Evolutionary conservation across 2,329 filamentous ascomycete species (phyloP).

Genomic region (Tolypocladium pustulatum): DNA sequence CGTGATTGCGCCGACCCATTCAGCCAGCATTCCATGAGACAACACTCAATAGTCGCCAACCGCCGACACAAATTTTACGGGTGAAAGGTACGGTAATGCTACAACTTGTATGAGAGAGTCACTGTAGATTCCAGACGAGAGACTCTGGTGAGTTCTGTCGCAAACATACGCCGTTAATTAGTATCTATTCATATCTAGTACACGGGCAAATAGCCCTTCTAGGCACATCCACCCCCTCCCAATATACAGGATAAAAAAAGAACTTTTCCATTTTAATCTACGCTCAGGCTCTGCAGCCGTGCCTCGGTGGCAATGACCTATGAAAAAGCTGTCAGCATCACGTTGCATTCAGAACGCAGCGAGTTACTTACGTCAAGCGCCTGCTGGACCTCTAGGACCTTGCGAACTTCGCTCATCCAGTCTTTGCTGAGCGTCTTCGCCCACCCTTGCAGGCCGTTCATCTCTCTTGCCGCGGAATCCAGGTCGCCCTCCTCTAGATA

Average conservation of each 20-base stretch:
- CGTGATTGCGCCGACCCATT: background rate
- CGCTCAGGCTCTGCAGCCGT: conserved; percentile 73
- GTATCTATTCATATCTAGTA: conserved; percentile 27
- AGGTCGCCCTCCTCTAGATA: conserved; percentile 87
- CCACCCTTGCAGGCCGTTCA: conserved; percentile 90
- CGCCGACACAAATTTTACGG: background rate
- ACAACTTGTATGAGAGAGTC: background rate
- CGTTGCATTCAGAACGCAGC: background rate
- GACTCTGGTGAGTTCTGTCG: background rate
- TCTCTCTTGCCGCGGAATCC: conserved; percentile 84
- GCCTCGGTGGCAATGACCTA: conserved; percentile 87
- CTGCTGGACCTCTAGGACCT: conserved; percentile 90
- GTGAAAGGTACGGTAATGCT: background rate
- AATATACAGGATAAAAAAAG: conserved; percentile 26
- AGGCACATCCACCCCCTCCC: conserved; percentile 15
- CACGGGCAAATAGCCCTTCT: conserved; percentile 17
- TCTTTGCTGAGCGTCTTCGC: conserved; percentile 90
- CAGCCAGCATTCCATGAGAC: background rate
- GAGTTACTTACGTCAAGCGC: conserved; percentile 72
- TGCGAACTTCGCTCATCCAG: conserved; percentile 84
- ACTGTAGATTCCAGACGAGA: background rate
- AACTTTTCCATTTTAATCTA: conserved; percentile 47
- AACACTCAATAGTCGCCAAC: background rate
- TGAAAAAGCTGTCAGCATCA: background rate
- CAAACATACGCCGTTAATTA: conserved; percentile 1